Evolutionary conservation across 352 stramenopile genomes (phyloP).

Genomic region (Pythium rishiriense): DNA sequence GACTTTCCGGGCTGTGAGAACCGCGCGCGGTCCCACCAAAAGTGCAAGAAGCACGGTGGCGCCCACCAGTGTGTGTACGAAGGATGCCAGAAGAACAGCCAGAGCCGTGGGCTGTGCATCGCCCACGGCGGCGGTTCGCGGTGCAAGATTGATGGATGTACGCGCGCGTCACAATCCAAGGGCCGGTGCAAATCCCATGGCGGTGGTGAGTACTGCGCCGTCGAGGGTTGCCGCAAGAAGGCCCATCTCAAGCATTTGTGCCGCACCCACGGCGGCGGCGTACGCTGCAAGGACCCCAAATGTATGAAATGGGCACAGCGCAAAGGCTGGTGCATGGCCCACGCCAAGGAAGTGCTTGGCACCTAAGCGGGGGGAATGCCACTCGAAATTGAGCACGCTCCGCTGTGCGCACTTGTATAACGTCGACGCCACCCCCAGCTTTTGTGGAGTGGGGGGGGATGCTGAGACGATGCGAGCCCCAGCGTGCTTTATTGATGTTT

Average conservation of each 20-base stretch:
- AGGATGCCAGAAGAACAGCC: slow-evolving; percentile 86
- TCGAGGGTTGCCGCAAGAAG: slow-evolving; percentile 84
- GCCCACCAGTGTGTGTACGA: slow-evolving; percentile 83
- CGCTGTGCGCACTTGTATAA: neutral
- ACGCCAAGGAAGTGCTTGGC: slow-evolving; percentile 76
- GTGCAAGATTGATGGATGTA: slow-evolving; percentile 79
- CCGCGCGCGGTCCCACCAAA: slow-evolving; percentile 80
- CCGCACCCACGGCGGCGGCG: slow-evolving; percentile 82
- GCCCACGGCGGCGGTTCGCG: slow-evolving; percentile 79
- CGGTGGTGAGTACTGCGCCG: slow-evolving; percentile 77
- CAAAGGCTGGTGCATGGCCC: slow-evolving; percentile 89
- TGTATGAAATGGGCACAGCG: slow-evolving; percentile 87
- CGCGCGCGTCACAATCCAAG: slow-evolving; percentile 82
- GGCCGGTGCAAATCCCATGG: slow-evolving; percentile 86
- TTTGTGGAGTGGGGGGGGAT: too few relatives aligned
- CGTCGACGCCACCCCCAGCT: too few relatives aligned
- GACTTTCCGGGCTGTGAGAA: slow-evolving; percentile 75
- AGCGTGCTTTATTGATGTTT: too few relatives aligned
- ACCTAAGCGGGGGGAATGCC: slow-evolving; percentile 19
- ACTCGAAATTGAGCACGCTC: neutral
- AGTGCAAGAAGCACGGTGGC: slow-evolving; percentile 90
- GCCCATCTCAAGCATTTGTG: slow-evolving; percentile 86
- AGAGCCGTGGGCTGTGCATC: slow-evolving; percentile 85
- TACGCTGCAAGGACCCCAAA: slow-evolving; percentile 78
- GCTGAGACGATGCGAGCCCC: too few relatives aligned